Evolutionary conservation across 2,329 filamentous ascomycete genomes (phyloP).

Genomic region (Pseudogymnoascus sp.): DNA sequence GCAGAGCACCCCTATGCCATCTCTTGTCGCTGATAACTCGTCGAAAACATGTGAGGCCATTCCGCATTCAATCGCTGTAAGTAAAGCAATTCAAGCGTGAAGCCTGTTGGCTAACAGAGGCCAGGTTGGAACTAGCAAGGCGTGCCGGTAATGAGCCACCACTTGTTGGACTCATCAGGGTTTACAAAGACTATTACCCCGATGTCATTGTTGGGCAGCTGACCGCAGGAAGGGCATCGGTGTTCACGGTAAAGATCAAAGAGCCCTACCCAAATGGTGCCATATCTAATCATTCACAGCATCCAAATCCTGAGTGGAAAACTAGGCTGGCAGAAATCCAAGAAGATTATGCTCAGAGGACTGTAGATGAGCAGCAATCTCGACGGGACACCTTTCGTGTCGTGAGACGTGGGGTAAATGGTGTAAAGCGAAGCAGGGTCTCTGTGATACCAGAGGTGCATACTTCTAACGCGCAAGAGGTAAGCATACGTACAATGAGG

Average conservation of each 20-base stretch:
- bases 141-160: constrained; percentile 65
- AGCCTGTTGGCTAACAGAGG: neutral
- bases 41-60: constrained; percentile 75
- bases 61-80: constrained; percentile 70
- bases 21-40: constrained; percentile 71
- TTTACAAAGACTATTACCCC: constrained; percentile 89
- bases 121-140: constrained; percentile 48
- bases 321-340: constrained; percentile 61
- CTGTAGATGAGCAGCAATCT: constrained; percentile 34
- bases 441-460: constrained; percentile 60
- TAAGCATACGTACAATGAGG: constrained; percentile 25
- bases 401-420: constrained; percentile 41
- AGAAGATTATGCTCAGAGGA: constrained; percentile 44
- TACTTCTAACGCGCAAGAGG: constrained; percentile 65
- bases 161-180: constrained; percentile 64
- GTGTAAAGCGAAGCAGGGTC: constrained; percentile 40
- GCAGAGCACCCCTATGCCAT: constrained; percentile 54
- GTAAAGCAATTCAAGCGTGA: constrained; percentile 22
- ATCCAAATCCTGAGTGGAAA: constrained; percentile 71
- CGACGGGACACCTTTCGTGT: constrained; percentile 55
- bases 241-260: constrained; percentile 46
- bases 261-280: neutral
- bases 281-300: constrained; percentile 37
- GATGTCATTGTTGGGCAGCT: constrained; percentile 74
- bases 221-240: constrained; percentile 50